Base-by-base conservation (phyloP, 192 early-diverging fungal genomes). In the Entophlyctis luteolus region DNA sequence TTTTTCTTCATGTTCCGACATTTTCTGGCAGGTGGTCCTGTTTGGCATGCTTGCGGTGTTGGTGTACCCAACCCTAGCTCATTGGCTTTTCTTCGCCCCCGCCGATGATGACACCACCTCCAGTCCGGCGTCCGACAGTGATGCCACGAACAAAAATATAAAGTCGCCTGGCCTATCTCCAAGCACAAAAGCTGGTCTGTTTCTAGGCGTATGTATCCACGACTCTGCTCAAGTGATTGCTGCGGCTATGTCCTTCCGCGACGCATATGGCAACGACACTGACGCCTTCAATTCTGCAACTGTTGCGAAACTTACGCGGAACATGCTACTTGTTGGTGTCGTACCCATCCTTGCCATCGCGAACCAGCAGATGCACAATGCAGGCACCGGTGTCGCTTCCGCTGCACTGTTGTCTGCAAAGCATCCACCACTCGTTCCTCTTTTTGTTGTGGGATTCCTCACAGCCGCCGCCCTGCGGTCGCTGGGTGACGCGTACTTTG, bases 171-270 rank as follows among this genome's bases (percentile, higher is more conserved):
- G 28, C 8, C 18, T 60, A 16, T 45, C 37, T 42, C 37, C 58
- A 12, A 20, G 31, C 34, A 60, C 58, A 18, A 60, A 60, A 32
- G 58, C 58, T 10, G 58, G 58, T 28, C 58, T 60, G 2, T 45
- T 45, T 36, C 39, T 60, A 3, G 58, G 58, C 8, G 58, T 60
- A 10, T 38, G 25, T 18, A 60, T 60, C 10, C 58, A 60, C 18
- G 58, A 60, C 38, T 45, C 37, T 16, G 23, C 37, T 18, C 58
- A 60, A 36, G 58, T 60, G 14, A 18, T 60, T 8, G 58, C 39
- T 3, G 58, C 58, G 2, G 58, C 58, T 45, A 60, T 60, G 58
- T 60, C 58, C 6, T 60, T 60, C 29, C 8, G 58, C 14, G 58
- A 60, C 25, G 25, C 39, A 20, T 60, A 60, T 25, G 25, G 25